Conservation (phyloP, 208 protist genomes). For the Wallacemonas sp. region DNA sequence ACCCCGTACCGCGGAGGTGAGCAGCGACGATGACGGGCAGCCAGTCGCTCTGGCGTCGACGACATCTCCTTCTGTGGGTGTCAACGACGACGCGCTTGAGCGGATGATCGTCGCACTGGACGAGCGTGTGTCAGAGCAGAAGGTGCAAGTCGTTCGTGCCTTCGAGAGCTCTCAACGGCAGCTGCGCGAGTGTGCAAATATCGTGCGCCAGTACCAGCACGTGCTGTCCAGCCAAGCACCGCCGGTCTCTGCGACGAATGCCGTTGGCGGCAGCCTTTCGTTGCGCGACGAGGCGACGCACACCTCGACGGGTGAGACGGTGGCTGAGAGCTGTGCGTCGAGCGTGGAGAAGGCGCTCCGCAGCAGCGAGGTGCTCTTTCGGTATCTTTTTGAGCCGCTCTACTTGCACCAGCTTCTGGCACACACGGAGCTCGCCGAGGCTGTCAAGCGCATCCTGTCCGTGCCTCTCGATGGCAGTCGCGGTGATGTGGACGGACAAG, state of each 20-base stretch:
- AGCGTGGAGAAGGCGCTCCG: background rate
- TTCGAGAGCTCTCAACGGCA: background rate
- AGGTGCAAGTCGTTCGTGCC: conserved; percentile 2
- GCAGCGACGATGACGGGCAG: no score
- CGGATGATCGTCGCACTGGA: background rate
- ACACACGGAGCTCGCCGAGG: conserved; percentile 11
- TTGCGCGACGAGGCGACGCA: no score
- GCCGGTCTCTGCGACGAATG: no score
- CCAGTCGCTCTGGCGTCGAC: no score
- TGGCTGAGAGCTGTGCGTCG: background rate
- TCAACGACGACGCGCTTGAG: no score
- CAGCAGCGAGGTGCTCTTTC: conserved; percentile 6
- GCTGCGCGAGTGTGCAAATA: background rate
- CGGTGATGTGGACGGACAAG: background rate
- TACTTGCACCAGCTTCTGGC: conserved; percentile 12
- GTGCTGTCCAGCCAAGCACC: no score
- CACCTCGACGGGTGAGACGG: background rate
- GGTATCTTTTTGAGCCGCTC: conserved; percentile 6
- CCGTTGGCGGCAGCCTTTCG: no score
- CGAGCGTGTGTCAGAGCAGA: background rate
- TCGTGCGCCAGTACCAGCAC: background rate
- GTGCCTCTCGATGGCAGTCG: background rate
- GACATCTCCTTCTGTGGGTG: no score
- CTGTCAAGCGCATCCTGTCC: background rate
- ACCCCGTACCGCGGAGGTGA: background rate